Percentiles rank a stretch among this genome's conserved stretches.
These are phyloP conservation scores for Nectriaceae sp. DNA, from an alignment of 2,329 filamentous ascomycete species.

Conservation along the genomic window DNA sequence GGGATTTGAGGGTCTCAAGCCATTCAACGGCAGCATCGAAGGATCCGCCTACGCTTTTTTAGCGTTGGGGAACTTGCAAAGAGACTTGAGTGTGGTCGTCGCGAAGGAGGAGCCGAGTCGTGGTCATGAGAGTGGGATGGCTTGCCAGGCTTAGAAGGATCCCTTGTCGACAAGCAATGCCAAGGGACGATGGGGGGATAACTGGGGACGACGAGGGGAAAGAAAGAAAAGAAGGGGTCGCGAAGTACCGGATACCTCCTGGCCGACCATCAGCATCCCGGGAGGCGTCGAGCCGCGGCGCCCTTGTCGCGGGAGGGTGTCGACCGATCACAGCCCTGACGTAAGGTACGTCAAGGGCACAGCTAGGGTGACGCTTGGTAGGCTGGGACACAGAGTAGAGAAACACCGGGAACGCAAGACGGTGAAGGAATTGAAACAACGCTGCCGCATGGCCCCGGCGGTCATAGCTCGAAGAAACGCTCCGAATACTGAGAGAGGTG, in stretches of 20 bases:
- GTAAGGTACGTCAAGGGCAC: constrained; percentile 30
- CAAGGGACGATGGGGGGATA: constrained; percentile 15
- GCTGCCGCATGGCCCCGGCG: constrained; percentile 2
- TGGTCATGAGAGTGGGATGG: constrained; percentile 23
- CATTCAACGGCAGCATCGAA: constrained; percentile 33
- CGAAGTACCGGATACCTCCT: constrained; percentile 27
- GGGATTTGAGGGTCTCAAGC: constrained; percentile 17
- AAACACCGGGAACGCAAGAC: constrained; percentile 32
- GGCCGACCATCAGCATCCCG: constrained; percentile 21
- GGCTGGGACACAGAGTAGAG: constrained; percentile 26
- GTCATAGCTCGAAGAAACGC: constrained; percentile 13
- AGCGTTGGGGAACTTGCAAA: constrained; percentile 31
- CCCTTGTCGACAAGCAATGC: constrained; percentile 30
- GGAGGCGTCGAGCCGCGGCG: constrained; percentile 28
- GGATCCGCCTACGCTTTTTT: constrained; percentile 29
- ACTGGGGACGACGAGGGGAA: constrained; percentile 8
- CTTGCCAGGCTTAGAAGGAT: constrained; percentile 14
- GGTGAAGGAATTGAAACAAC: constrained; percentile 34
- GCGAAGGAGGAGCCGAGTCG: constrained; percentile 14
- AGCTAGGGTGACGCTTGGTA: constrained; percentile 16
- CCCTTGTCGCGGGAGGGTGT: constrained; percentile 31
- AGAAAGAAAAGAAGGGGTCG: not conserved
- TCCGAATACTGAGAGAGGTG: too few relatives aligned
- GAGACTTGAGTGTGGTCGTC: constrained; percentile 16
- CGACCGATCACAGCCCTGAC: constrained; percentile 29